Evolutionary conservation across 2,329 filamentous ascomycete genomes (phyloP).

Genomic region (Fusarium cyanostomum): DNA sequence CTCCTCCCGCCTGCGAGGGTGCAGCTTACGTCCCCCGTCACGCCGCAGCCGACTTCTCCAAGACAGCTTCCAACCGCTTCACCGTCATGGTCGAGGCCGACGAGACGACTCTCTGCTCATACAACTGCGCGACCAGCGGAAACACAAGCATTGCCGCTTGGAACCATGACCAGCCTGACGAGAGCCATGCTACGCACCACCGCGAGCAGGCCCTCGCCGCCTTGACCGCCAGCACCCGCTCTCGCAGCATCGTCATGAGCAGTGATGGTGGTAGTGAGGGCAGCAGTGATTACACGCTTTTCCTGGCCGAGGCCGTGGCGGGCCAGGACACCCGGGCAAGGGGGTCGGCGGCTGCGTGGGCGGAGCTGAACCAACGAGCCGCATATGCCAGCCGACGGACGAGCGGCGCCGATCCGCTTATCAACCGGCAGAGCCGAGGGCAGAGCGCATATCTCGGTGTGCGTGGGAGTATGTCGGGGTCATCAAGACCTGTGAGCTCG

Average conservation of each 20-base stretch:
- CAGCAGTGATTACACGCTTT: constrained; percentile 38
- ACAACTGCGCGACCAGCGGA: constrained; percentile 10
- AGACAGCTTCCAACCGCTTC: constrained; percentile 31
- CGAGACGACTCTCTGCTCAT: constrained; percentile 39
- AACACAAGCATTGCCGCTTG: constrained; percentile 1
- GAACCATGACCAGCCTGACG: constrained; percentile 20
- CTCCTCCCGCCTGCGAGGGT: constrained; percentile 13
- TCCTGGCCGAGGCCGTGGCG: constrained; percentile 33
- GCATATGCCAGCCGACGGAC: constrained; percentile 6
- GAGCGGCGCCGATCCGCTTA: constrained; percentile 15
- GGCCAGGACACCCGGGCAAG: constrained; percentile 5
- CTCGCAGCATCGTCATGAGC: constrained; percentile 12
- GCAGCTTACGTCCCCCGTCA: constrained; percentile 44
- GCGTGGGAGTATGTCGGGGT: constrained; percentile 8
- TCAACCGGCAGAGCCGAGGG: constrained; percentile 11
- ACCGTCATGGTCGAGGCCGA: constrained; percentile 32
- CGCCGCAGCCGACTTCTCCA: constrained; percentile 45
- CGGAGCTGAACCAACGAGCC: constrained; percentile 26
- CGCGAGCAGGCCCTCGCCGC: constrained; percentile 32
- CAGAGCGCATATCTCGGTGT: constrained; percentile 28
- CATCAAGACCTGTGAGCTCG: constrained; percentile 22
- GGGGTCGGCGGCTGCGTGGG: constrained; percentile 32
- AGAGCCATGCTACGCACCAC: constrained; percentile 17
- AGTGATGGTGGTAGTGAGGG: constrained; percentile 11
- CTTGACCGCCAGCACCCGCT: constrained; percentile 6